Evolutionary conservation across 345 rosid genomes (phyloP), one percentile per base, ranked within the genome.

Genomic region (Melaleuca alternifolia): DNA sequence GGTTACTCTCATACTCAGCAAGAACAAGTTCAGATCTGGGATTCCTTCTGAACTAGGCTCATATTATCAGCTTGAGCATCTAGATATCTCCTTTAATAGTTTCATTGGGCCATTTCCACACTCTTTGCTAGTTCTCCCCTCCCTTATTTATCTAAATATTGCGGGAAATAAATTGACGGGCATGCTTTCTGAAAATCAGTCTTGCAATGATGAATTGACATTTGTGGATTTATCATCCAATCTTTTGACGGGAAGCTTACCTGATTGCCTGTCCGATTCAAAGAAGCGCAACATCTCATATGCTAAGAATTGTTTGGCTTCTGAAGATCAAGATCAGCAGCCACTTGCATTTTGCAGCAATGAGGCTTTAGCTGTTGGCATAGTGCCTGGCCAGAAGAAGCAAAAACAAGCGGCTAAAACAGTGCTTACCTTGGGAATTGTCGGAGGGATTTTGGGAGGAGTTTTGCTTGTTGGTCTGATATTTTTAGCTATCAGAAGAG

Each of bases 281-380:
- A 91, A 88, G 86, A 91, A 92, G 88, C 91, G 89, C 89, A 91
- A 71, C 84, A 90, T 91, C 86, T 50, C 86, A 84, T 95, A 92
- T 87, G 91, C 92, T 54, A 88, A 92, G 48, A 97, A 97, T 90
- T 97, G 99, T 88, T 90, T 97, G 24, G 91, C 88, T 79, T 86
- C 89, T 30, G 84, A 82, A 51, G 90, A 89, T 85, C 90, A 88
- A 91, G 87, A 88, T 86, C 99, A 97, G 41, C 93, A 93, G 87
- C 96, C 96, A 14, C 84, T 93, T 84, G 89, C 95, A 75, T 91
- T 94, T 33, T 96, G 99, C 90, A 92, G 88, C 48, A 97, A 95
- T 84, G 96, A 95, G 90, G 99, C 99, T 86, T 91, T 97, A 59
- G 99, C 99, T 57, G 99, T 96, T 51, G 99, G 99, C 84, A 88